Evolutionary conservation across 2,329 filamentous ascomycete genomes (phyloP).

Genomic region (Teratosphaeriaceae sp.): DNA sequence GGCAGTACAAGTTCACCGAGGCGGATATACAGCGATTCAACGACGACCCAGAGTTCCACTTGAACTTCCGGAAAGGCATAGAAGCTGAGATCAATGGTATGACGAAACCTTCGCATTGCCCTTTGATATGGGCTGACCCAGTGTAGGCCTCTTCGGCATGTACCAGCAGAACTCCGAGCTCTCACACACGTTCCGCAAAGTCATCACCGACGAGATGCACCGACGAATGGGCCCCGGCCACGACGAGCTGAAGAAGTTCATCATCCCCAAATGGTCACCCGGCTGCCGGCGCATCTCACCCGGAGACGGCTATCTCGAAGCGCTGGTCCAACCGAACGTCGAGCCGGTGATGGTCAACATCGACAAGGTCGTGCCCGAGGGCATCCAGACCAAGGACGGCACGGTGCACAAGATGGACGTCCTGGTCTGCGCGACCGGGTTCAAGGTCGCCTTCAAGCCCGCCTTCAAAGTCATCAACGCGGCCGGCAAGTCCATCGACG

Average conservation of each 20-base stretch:
- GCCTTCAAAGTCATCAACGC: slow-evolving; percentile 29
- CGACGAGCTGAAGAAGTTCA: slow-evolving; percentile 32
- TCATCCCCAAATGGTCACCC: slow-evolving; percentile 35
- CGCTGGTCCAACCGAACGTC: slow-evolving; percentile 42
- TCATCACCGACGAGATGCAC: slow-evolving; percentile 40
- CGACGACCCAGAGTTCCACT: slow-evolving; percentile 35
- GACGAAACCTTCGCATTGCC: background rate
- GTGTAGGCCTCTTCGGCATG: slow-evolving; percentile 33
- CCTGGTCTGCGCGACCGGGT: slow-evolving; percentile 39
- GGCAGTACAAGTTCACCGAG: slow-evolving; percentile 37
- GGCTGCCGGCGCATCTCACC: slow-evolving; percentile 46
- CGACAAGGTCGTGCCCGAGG: slow-evolving; percentile 27
- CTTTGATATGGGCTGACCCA: background rate
- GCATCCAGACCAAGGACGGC: slow-evolving; percentile 32
- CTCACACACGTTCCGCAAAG: slow-evolving; percentile 33
- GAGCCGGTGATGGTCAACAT: slow-evolving; percentile 34
- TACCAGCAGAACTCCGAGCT: slow-evolving; percentile 37
- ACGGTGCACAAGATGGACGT: slow-evolving; percentile 31
- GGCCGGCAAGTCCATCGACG: slow-evolving; percentile 29
- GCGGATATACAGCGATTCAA: slow-evolving; percentile 35
- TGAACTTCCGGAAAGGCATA: slow-evolving; percentile 36
- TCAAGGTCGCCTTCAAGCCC: slow-evolving; percentile 30
- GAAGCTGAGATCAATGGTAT: slow-evolving; percentile 36
- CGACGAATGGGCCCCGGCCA: slow-evolving; percentile 33
- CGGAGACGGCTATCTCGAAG: slow-evolving; percentile 46